phyloP scores from a whole-genome alignment of 2,329 filamentous ascomycete species.

The Penicillium corylophilum region DNA sequence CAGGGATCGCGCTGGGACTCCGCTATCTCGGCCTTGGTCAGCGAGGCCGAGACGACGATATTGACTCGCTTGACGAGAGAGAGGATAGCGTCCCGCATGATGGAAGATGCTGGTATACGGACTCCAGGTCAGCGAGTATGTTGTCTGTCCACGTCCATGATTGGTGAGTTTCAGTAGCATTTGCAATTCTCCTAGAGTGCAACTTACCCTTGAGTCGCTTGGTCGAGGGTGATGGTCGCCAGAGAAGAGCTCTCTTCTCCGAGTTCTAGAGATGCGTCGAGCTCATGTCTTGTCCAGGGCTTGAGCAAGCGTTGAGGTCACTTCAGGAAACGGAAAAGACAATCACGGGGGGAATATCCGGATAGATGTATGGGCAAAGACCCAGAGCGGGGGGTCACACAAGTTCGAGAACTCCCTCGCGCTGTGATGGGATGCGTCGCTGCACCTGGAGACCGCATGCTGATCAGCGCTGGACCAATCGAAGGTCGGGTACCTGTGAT shows the following conservation, averaged over 20 bases:
- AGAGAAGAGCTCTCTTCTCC: constrained; percentile 6
- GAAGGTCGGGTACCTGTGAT: neutral
- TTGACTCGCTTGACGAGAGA: constrained; percentile 52
- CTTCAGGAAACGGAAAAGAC: neutral
- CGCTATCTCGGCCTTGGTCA: constrained; percentile 55
- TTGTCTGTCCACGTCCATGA: neutral
- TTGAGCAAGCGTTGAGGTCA: neutral
- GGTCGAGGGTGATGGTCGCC: neutral
- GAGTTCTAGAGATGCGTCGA: constrained; percentile 6
- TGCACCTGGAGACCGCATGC: constrained; percentile 4
- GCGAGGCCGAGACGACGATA: constrained; percentile 56
- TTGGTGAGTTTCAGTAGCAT: neutral
- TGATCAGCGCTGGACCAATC: constrained; percentile 13
- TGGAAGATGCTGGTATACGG: neutral
- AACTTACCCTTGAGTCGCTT: neutral
- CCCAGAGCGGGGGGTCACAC: constrained; percentile 17
- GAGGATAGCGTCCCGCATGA: constrained; percentile 19
- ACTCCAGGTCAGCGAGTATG: neutral
- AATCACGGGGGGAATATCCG: constrained; percentile 4
- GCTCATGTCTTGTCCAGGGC: constrained; percentile 8
- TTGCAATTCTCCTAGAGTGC: neutral
- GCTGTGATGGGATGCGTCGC: constrained; percentile 14
- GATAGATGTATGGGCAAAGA: constrained; percentile 15
- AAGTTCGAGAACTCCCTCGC: constrained; percentile 1
- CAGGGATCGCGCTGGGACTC: constrained; percentile 70